Conservation (phyloP, 345 rosid genomes). For the Syzygium aqueum region DNA sequence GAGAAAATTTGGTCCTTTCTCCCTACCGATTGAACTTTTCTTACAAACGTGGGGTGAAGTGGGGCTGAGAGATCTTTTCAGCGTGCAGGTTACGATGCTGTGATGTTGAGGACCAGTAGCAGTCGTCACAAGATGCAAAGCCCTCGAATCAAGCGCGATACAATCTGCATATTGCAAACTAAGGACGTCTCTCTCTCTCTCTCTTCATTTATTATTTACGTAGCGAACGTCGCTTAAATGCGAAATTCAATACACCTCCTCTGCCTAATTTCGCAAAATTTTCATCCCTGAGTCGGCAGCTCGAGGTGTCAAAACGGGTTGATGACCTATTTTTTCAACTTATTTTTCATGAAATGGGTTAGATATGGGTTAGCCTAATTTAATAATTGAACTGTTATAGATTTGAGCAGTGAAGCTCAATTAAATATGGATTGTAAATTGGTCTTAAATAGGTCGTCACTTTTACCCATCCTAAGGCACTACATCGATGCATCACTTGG, state of each 20-base stretch:
- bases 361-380: too few species aligned
- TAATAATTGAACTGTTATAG: too few species aligned
- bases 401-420: too few species aligned
- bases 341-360: too few species aligned
- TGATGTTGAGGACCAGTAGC: background rate
- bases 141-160: background rate
- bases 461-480: too few species aligned
- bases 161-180: background rate
- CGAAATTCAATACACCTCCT: background rate
- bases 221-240: background rate
- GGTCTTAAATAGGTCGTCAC: too few species aligned
- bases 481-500: too few species aligned
- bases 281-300: too few species aligned
- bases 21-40: background rate
- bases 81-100: background rate
- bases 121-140: background rate
- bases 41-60: background rate
- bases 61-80: background rate
- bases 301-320: too few species aligned
- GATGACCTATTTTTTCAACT: too few species aligned
- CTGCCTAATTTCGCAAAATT: background rate
- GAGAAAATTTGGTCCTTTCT: background rate
- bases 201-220: background rate
- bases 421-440: too few species aligned
- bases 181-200: background rate